Evolutionary conservation across 345 rosid species (phyloP), one percentile per base, ranked within the genome.

Genomic region (Aurinia saxatilis): DNA sequence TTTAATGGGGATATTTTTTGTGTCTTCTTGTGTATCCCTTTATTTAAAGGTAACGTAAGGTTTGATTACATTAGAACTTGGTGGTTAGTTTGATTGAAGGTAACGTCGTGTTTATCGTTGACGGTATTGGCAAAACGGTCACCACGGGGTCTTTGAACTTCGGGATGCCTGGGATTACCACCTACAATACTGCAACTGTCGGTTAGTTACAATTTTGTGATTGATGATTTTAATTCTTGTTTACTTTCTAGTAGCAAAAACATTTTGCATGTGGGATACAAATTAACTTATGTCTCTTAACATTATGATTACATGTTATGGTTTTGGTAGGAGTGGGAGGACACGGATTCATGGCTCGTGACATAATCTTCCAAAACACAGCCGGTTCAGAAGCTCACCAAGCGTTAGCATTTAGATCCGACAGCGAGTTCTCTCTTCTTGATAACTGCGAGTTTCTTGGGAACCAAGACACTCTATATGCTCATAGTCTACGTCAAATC

Each of bases 301-400:
- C n/a, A n/a, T n/a, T n/a, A 8, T 55, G 19, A 12, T 34, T 54
- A 10, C 10, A 39, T 55, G 17, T 49, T 63, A 57, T 2, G 47
- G 31, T n/a, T 33, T 39, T 71, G 51, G 34, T 80, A 92, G 98
- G 90, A 38, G 88, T 89, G 66, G 53, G 75, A 29, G 97, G 98
- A 13, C 95, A 92, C 70, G 98, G 98, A 31, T 92, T 92, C 75
- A 89, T 92, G 98, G 97, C 97, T 3, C 81, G 82, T 57, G 89
- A 83, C 18, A 57, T 92, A 40, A 89, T 97, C 1, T 56, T 92
- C n/a, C n/a, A n/a, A n/a, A n/a, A n/a, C n/a, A n/a, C n/a, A n/a
- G n/a, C n/a, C n/a, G n/a, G n/a, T n/a, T 66, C 77, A 75, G 71
- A 92, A 89, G 86, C 86, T 11, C 84, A 83, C 77, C 99, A 93